Conservation (phyloP, 306 rosid genomes). For the Rosa multiflora region DNA sequence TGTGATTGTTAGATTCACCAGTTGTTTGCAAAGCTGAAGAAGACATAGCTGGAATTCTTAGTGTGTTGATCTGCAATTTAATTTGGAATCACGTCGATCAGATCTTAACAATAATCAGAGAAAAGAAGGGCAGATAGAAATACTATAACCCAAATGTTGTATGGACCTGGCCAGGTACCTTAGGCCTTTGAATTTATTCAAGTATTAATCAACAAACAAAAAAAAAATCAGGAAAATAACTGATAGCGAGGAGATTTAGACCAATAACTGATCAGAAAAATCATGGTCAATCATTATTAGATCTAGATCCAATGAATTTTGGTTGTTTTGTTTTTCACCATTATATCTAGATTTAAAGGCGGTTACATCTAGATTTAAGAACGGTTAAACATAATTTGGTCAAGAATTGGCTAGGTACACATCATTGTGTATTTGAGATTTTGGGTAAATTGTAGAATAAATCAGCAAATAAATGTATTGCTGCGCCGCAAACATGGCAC, state of each 20-base stretch:
- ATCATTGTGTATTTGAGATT: background rate
- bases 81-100: background rate
- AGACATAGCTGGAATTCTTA: conserved; percentile 5
- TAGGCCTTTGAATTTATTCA: background rate
- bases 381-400: background rate
- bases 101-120: background rate
- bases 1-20: background rate
- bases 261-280: background rate
- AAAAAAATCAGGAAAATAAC: background rate
- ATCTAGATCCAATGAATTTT: background rate
- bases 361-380: background rate
- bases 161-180: background rate
- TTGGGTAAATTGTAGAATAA: background rate
- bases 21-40: conserved; percentile 13
- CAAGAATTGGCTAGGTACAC: background rate
- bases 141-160: background rate
- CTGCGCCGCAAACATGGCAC: too few relatives aligned
- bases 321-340: background rate
- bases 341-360: background rate
- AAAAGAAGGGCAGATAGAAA: background rate
- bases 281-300: background rate
- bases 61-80: background rate
- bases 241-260: background rate
- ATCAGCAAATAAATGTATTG: background rate
- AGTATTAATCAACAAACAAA: background rate